phyloP scores from a whole-genome alignment of 2,329 filamentous ascomycete species.

The Orbilia javanica region DNA sequence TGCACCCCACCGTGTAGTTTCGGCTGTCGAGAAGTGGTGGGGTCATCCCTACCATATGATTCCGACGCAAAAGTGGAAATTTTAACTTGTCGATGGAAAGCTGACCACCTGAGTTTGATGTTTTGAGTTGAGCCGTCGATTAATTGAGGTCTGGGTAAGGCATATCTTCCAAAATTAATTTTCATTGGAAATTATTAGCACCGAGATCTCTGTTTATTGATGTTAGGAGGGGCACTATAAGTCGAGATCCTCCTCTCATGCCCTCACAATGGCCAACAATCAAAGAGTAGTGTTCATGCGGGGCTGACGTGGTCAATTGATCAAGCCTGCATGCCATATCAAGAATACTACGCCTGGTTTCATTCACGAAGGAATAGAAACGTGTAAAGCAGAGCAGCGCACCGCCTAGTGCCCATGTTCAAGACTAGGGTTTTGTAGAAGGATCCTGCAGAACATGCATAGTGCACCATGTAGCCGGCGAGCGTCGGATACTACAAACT shows the following conservation, averaged over 20 bases:
- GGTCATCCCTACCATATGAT: background rate
- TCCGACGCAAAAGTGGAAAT: background rate
- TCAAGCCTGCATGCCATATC: background rate
- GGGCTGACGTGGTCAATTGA: conserved; percentile 5
- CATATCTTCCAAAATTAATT: no score
- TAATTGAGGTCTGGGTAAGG: no score
- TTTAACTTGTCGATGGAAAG: background rate
- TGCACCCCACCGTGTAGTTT: conserved; percentile 63
- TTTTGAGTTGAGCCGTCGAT: background rate
- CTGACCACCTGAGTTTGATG: background rate
- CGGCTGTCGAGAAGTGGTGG: conserved; percentile 18
- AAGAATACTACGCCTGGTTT: background rate
- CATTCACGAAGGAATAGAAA: no score
- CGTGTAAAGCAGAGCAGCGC: no score
- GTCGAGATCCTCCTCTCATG: background rate
- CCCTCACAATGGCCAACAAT: background rate
- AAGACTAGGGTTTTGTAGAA: background rate
- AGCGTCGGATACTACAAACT: no score
- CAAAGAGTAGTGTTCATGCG: background rate
- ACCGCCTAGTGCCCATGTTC: background rate
- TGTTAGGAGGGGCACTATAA: background rate
- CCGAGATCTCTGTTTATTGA: background rate
- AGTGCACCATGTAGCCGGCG: no score
- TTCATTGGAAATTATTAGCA: background rate
- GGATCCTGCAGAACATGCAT: background rate